These are phyloP conservation scores for Xylaria telfairii DNA, from an alignment of 495 filamentous ascomycete species.

Conservation along the genomic window DNA sequence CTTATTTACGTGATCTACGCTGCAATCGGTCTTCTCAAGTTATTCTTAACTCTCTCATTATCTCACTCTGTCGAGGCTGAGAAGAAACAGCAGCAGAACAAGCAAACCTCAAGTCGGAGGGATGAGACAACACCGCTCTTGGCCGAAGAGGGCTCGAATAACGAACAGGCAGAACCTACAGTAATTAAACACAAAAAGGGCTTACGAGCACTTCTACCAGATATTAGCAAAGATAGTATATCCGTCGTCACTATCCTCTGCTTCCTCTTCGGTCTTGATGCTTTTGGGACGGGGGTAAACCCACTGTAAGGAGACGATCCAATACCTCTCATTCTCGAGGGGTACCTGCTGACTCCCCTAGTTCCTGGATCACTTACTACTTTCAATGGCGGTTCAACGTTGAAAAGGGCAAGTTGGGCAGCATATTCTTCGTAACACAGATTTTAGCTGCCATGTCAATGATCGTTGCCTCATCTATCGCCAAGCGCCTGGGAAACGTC, in stretches of 20 bases:
- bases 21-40: constrained; percentile 45
- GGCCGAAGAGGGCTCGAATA: not conserved
- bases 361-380: constrained; percentile 76
- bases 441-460: constrained; percentile 44
- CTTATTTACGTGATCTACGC: constrained; percentile 47
- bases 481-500: constrained; percentile 77
- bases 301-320: constrained; percentile 46
- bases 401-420: constrained; percentile 69
- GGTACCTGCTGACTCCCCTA: not conserved
- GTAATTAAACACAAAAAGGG: constrained; percentile 5
- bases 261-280: constrained; percentile 76
- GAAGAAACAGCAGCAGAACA: constrained; percentile 31
- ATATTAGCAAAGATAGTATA: constrained; percentile 63
- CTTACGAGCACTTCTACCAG: constrained; percentile 46
- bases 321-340: not conserved
- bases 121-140: constrained; percentile 32
- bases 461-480: constrained; percentile 72
- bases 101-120: not conserved
- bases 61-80: constrained; percentile 43
- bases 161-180: not conserved
- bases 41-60: constrained; percentile 38
- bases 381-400: constrained; percentile 77
- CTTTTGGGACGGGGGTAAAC: constrained; percentile 76
- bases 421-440: constrained; percentile 64
- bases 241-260: constrained; percentile 71